These are phyloP conservation scores for Postia placenta DNA, from an alignment of 768 basidiomycete species.

Conservation along the genomic window DNA sequence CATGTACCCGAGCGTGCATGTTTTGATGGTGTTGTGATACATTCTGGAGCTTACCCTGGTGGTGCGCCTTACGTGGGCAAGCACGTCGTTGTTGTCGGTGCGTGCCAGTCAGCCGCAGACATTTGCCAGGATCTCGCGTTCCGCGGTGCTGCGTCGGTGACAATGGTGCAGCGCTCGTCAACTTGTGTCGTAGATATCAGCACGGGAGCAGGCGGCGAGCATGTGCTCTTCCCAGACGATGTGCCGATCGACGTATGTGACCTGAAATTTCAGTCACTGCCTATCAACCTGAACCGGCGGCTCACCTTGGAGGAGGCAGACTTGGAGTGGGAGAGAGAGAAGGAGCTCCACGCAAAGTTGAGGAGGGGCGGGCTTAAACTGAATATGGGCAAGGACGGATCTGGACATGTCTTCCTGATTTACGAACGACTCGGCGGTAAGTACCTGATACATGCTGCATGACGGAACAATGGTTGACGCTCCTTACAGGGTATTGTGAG, in stretches of 20 bases:
- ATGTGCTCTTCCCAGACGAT: constrained; percentile 14
- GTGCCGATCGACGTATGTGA: constrained; percentile 21
- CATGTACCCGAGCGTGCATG: constrained; percentile 16
- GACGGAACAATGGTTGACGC: not conserved
- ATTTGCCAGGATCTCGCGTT: constrained; percentile 32
- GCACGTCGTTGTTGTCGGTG: constrained; percentile 34
- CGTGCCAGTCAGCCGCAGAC: constrained; percentile 36
- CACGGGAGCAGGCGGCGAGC: not conserved
- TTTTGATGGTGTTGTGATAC: constrained; percentile 28
- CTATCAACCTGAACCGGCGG: constrained; percentile 20
- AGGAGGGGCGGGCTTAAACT: constrained; percentile 31
- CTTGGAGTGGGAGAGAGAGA: constrained; percentile 23
- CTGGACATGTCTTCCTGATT: constrained; percentile 24
- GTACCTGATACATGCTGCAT: not conserved
- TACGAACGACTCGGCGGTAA: constrained; percentile 29
- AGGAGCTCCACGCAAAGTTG: constrained; percentile 29
- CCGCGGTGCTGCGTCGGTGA: constrained; percentile 30
- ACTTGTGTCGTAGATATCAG: constrained; percentile 26
- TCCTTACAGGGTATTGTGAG: constrained; percentile 1
- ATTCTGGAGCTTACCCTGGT: constrained; percentile 27
- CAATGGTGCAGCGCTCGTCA: constrained; percentile 39
- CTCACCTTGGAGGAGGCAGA: constrained; percentile 14
- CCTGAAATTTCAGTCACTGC: constrained; percentile 16
- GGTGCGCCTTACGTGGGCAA: constrained; percentile 26
- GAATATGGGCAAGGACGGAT: constrained; percentile 28